phyloP scores from a whole-genome alignment of 371 early-diverging fungal genomes.

The Apophysomyces variabilis region DNA sequence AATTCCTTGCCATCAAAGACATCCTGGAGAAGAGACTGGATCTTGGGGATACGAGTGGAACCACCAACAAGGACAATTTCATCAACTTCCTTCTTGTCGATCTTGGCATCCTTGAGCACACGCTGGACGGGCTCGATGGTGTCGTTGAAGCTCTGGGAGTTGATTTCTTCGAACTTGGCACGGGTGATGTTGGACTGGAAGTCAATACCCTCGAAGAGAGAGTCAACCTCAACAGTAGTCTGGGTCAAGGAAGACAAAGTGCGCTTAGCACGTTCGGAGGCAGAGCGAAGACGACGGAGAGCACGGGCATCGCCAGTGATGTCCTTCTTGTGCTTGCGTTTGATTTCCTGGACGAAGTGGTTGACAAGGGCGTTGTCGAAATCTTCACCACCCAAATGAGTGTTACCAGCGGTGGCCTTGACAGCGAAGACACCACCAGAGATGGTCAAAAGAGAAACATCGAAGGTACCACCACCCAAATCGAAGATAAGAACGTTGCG shows the following conservation, averaged over 20 bases:
- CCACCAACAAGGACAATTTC: constrained; percentile 99
- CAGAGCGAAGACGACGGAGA: constrained; percentile 91
- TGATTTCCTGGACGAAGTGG: constrained; percentile 84
- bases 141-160: constrained; percentile 82
- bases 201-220: constrained; percentile 89
- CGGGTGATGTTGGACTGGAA: constrained; percentile 91
- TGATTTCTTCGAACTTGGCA: constrained; percentile 93
- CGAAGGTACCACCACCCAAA: constrained; percentile 97
- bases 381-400: constrained; percentile 97
- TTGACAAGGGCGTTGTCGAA: constrained; percentile 91
- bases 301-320: constrained; percentile 87
- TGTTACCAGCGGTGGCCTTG: constrained; percentile 89
- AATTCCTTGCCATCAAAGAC: constrained; percentile 89
- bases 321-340: constrained; percentile 84
- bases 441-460: constrained; percentile 89
- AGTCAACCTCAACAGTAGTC: constrained; percentile 91
- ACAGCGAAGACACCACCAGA: constrained; percentile 90
- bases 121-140: constrained; percentile 85
- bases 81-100: constrained; percentile 90
- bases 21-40: constrained; percentile 96
- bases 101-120: constrained; percentile 91
- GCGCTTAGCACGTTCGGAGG: constrained; percentile 97
- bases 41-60: constrained; percentile 99
- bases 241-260: constrained; percentile 88
- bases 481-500: constrained; percentile 88